Percentiles rank a stretch among this genome's conserved stretches.
phyloP scores from a whole-genome alignment of 2,329 filamentous ascomycete genomes.

The Paecilomyces dactylethromorphus region DNA sequence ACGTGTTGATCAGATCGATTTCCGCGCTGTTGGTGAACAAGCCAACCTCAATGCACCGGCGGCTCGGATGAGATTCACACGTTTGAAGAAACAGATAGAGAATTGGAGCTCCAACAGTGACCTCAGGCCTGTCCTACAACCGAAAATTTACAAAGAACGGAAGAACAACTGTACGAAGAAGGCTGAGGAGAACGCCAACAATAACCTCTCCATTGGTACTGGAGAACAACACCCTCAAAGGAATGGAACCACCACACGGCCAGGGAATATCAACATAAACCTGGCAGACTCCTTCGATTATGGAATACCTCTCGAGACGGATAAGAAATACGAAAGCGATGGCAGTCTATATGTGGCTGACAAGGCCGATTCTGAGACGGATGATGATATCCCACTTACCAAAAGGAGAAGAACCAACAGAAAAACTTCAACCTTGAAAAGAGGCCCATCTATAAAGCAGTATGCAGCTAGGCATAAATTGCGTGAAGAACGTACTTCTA shows the following conservation, averaged over 20 bases:
- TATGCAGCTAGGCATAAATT: neutral
- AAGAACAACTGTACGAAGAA: neutral
- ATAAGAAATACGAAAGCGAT: slow-evolving; percentile 1
- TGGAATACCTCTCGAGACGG: neutral
- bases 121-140: neutral
- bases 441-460: neutral
- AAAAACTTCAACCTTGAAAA: neutral
- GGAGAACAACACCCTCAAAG: neutral
- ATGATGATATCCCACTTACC: slow-evolving; percentile 12
- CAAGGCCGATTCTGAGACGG: slow-evolving; percentile 3
- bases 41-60: slow-evolving; percentile 30
- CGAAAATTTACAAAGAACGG: neutral
- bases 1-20: slow-evolving; percentile 29
- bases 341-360: slow-evolving; percentile 2
- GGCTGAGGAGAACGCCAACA: neutral
- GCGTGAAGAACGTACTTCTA: neutral
- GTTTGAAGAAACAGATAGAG: slow-evolving; percentile 23
- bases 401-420: slow-evolving; percentile 4
- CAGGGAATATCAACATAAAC: neutral
- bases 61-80: slow-evolving; percentile 33
- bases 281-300: neutral
- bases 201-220: neutral
- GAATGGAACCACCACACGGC: neutral
- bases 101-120: slow-evolving; percentile 2
- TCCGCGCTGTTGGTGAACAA: slow-evolving; percentile 25